phyloP scores from a whole-genome alignment of 148 eudicot genomes.

The Arctostaphylos glauca region DNA sequence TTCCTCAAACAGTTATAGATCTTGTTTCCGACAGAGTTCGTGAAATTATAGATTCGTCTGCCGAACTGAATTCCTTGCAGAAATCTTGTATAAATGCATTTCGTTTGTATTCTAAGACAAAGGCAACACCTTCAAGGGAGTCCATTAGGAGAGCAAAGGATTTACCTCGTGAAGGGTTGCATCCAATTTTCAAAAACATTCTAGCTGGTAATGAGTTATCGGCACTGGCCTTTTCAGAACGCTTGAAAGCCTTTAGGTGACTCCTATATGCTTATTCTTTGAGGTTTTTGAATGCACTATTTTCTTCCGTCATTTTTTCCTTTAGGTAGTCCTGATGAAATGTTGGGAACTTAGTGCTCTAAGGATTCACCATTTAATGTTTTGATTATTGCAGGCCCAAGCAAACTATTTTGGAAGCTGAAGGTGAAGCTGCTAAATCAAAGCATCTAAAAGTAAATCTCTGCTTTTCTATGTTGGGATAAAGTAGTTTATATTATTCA shows the following conservation, averaged over 20 bases:
- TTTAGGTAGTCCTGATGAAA: not conserved
- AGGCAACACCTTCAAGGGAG: constrained; percentile 75
- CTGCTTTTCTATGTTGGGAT: not conserved
- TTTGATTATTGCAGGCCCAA: constrained; percentile 61
- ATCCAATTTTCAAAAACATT: constrained; percentile 70
- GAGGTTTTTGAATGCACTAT: not conserved
- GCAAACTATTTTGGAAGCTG: constrained; percentile 93
- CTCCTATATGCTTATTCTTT: not conserved
- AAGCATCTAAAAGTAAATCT: constrained; percentile 52
- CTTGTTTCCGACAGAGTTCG: constrained; percentile 80
- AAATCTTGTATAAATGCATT: constrained; percentile 65
- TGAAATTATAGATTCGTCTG: constrained; percentile 64
- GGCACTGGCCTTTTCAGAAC: constrained; percentile 84
- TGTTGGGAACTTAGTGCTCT: not conserved
- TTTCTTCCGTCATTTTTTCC: constrained; percentile 4
- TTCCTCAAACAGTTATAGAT: constrained; percentile 85
- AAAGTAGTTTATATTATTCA: not conserved
- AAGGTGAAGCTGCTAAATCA: constrained; percentile 76
- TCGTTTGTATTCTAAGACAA: constrained; percentile 57
- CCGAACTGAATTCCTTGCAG: constrained; percentile 58
- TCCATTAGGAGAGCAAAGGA: constrained; percentile 78
- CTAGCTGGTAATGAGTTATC: constrained; percentile 69
- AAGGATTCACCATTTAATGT: constrained; percentile 13
- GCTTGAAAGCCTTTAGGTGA: constrained; percentile 79
- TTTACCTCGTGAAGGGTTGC: constrained; percentile 83